A percentile compares a stretch with the other conserved stretches of the same genome.
Conservation (phyloP, 225 moss, liverwort and hornwort species). For the Antitrichia curtipendula region DNA sequence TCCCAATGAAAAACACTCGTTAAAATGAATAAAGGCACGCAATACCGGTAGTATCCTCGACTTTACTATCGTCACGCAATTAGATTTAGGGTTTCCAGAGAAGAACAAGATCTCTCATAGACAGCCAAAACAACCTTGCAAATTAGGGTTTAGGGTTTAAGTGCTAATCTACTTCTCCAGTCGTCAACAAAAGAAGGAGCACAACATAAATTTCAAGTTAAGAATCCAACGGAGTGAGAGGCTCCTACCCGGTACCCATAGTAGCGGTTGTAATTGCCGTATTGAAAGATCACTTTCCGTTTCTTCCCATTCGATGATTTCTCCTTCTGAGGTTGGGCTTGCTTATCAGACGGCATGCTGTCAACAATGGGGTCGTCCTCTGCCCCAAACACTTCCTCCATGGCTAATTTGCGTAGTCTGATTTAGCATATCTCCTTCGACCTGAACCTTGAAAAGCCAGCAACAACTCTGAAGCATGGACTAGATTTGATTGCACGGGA, state of each 20-base stretch:
- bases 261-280: slow-evolving; percentile 83
- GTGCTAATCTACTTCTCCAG: background rate
- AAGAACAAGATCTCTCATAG: background rate
- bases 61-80: background rate
- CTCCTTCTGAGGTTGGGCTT: background rate
- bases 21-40: background rate
- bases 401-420: background rate
- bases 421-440: background rate
- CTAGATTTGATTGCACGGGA: background rate
- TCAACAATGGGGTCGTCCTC: background rate
- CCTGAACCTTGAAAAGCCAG: background rate
- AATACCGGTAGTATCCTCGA: background rate
- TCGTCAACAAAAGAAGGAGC: background rate
- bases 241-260: slow-evolving; percentile 74
- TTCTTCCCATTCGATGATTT: background rate
- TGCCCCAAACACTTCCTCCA: background rate
- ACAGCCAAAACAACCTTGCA: background rate
- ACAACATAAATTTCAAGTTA: background rate
- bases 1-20: background rate
- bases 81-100: background rate
- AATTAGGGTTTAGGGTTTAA: background rate
- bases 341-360: background rate
- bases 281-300: slow-evolving; percentile 43
- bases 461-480: background rate
- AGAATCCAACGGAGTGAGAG: background rate